Evolutionary conservation across 306 rosid species (phyloP).

Genomic region (apple (Malus domestica)): ASM211411v1 NC_041791.1:5111501-5112000

Average conservation of each 20-base stretch:
- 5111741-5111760: background rate
- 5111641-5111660: background rate
- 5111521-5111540: background rate
- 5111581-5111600: background rate
- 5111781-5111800: background rate
- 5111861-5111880: constrained; percentile 33
- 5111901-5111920: constrained; percentile 11
- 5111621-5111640: background rate
- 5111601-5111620: background rate
- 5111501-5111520: background rate
- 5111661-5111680: background rate
- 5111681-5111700: background rate
- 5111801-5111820: background rate
- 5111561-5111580: background rate
- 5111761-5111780: background rate
- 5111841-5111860: constrained; percentile 58
- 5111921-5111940: background rate
- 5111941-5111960: background rate
- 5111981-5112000: background rate
- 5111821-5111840: constrained; percentile 24
- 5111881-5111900: constrained; percentile 48
- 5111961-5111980: background rate
- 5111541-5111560: background rate
- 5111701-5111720: background rate
- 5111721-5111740: background rate